Evolutionary conservation across 805 yeast genomes (phyloP).

Genomic region (Teunomyces kruisii): DNA sequence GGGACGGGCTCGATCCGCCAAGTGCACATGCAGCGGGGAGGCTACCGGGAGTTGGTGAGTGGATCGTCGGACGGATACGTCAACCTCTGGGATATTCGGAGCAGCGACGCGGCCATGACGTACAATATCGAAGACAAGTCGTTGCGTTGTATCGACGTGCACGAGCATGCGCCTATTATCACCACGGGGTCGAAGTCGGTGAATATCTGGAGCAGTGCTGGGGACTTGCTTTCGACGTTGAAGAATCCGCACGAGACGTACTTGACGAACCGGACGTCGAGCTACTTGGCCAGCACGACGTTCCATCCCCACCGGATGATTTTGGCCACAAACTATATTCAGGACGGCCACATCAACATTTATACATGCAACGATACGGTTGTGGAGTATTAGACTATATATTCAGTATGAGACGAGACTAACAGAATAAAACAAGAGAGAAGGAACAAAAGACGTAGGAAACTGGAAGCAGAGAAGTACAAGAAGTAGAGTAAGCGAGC

Average conservation of each 20-base stretch:
- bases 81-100: constrained; percentile 87
- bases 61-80: constrained; percentile 83
- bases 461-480: no score
- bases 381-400: constrained; percentile 27
- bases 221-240: constrained; percentile 66
- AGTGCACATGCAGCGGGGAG: constrained; percentile 96
- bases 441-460: neutral
- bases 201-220: constrained; percentile 83
- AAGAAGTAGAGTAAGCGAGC: no score
- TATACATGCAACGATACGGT: constrained; percentile 45
- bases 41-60: constrained; percentile 82
- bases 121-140: constrained; percentile 54
- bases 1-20: constrained; percentile 62
- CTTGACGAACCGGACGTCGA: constrained; percentile 45
- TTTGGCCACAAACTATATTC: constrained; percentile 81
- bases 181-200: constrained; percentile 83
- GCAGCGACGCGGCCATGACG: constrained; percentile 64
- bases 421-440: neutral
- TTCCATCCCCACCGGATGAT: constrained; percentile 96
- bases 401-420: neutral
- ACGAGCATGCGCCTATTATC: constrained; percentile 95
- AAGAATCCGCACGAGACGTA: constrained; percentile 47
- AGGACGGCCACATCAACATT: constrained; percentile 68
- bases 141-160: constrained; percentile 71
- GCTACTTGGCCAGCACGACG: constrained; percentile 62